Base-by-base conservation (phyloP, 2,329 filamentous ascomycete species). In the Colletotrichum chrysophilum region DNA sequence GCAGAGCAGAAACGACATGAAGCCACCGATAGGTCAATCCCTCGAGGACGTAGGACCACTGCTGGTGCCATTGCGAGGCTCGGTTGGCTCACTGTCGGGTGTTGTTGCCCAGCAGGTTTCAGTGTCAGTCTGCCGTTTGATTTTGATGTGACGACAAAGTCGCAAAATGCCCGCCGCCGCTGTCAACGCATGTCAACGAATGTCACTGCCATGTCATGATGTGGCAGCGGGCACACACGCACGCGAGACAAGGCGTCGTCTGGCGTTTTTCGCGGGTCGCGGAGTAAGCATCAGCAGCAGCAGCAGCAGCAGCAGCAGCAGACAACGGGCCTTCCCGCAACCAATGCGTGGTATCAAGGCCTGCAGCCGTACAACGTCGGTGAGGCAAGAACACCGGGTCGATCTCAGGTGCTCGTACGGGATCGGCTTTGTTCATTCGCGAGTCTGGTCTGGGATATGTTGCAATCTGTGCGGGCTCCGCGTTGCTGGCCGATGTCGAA, bases 291-390 rank as follows among this genome's bases (percentile, higher is more conserved):
- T 18, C 36, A 43, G 36, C 36, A 43, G 36, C 36, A 38, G 13
- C 26, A 74, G 38, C 38, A 38, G 36, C 36, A 38, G 34, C 34
- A 36, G 13, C 34, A 36, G 36, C 18, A 48, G 55, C 70, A 65
- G 26, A 34, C 68, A 38, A 60, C 65, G 70, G 74, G 58, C 65
- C 70, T 55, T 76, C 70, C 70, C 70, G 70, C 70, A 55, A 61
- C 24, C 58, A 48, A 67, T 62, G 71, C 61, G 69, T 34, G 52
- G 38, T 48, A 48, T 48, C 4, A n/a, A 26, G 55, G 60, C 30
- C 56, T 70, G 66, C 68, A 60, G 48, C n/a, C 65, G 55, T 55
- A 56, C 69, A 62, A 61, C 65, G 21, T 73, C 70, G 56, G 56
- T 62, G 34, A 65, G 68, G 36, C 34, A 34, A 48, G 24, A 18